Evolutionary conservation across 495 filamentous ascomycete species (phyloP), one percentile per base, ranked within the genome.

Genomic region (Hypoxylon lienhwacheense): DNA sequence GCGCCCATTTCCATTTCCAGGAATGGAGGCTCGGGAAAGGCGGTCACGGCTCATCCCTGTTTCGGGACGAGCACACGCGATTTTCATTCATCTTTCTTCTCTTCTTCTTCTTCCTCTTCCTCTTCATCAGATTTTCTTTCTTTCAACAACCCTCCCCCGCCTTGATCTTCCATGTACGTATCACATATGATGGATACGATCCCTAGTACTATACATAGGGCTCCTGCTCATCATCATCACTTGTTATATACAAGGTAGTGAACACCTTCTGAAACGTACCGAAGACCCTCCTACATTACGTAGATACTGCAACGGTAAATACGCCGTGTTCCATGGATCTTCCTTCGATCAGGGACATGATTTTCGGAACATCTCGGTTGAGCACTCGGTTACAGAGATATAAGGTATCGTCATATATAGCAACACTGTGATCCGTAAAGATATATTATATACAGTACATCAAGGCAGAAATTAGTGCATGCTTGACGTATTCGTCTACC

Each of bases 21-120:
- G 25, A 36, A 60, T 47, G 15, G 11, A n/a, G 46, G 34, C 31
- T 37, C 45, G 41, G 34, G 47, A 59, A 46, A 51, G 29, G 50
- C 57, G 57, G 50, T 55, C 57, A 46, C 40, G 41, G 40, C 46
- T 51, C 37, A 61, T 47, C 51, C 52, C 50, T 55, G 34, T 42
- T 45, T 45, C 16, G 41, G 41, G 26, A 45, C 26, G 5, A 32
- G 26, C 26, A 32, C 26, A 45, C 41, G 41, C 41, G 26, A 32
- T 26, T 45, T n/a, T 32, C 26, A 32, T 45, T 45, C 41, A 12
- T 32, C 14, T 31, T 45, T 32, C 41, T 44, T 44, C 21, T 26
- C 10, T 32, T 26, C 26, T 44, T 11, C 15, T 11, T 6, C 31
- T 26, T 10, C 25, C 15, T 29, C 41, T 1, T 35, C n/a, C 3